Percentiles rank a stretch among this genome's conserved stretches.
Conservation (phyloP, 2,329 filamentous ascomycete genomes). For the Aspergillus sp. region DNA sequence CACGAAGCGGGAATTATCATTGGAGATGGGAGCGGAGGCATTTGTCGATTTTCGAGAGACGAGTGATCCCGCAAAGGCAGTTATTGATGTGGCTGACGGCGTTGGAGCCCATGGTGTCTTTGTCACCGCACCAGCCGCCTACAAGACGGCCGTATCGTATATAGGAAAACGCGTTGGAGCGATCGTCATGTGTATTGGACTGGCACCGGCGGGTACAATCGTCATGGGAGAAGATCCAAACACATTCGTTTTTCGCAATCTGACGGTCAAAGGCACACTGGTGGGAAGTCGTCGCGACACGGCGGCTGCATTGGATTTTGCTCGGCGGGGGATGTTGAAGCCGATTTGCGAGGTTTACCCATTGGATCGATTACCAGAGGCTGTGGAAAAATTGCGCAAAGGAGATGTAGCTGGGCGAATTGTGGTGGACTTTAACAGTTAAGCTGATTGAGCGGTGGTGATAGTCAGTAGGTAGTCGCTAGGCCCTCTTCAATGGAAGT, state of each 20-base stretch:
- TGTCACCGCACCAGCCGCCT: constrained; percentile 35
- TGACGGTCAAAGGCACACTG: constrained; percentile 21
- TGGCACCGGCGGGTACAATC: constrained; percentile 19
- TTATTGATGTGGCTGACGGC: constrained; percentile 42
- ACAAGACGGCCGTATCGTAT: constrained; percentile 37
- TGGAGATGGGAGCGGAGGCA: constrained; percentile 48
- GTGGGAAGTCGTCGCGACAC: constrained; percentile 28
- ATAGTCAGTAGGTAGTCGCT: background rate
- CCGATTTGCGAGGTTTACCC: constrained; percentile 45
- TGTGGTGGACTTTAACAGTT: constrained; percentile 47
- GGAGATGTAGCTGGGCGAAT: constrained; percentile 48
- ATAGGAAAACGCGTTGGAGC: constrained; percentile 39
- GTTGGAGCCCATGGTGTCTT: constrained; percentile 43
- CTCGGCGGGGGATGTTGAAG: constrained; percentile 44
- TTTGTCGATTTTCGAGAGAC: constrained; percentile 50
- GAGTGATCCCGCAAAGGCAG: constrained; percentile 29
- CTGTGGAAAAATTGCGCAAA: constrained; percentile 43
- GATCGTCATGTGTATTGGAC: constrained; percentile 48
- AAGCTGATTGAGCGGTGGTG: background rate
- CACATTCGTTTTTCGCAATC: constrained; percentile 19
- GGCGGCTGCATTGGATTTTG: constrained; percentile 37
- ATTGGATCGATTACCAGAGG: constrained; percentile 44
- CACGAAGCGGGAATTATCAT: constrained; percentile 40
- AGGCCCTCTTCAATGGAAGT: background rate
- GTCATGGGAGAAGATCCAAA: constrained; percentile 20